phyloP scores from a whole-genome alignment of 2,329 filamentous ascomycete genomes.

The Calonectria henricotiae region DNA sequence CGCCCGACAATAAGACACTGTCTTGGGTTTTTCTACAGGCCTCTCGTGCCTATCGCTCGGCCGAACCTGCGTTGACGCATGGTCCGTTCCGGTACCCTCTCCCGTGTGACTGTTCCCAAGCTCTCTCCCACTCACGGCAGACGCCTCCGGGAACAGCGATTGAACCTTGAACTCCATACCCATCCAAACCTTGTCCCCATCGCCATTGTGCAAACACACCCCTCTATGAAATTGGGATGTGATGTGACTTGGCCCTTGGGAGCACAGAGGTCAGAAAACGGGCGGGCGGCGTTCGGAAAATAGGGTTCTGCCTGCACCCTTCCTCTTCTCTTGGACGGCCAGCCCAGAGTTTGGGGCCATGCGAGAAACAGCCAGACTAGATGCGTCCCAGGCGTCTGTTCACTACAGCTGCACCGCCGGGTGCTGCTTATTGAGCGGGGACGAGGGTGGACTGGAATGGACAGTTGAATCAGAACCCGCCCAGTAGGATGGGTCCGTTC shows the following conservation, averaged over 20 bases:
- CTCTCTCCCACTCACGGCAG: not conserved
- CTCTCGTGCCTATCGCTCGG: conserved; percentile 18
- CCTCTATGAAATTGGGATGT: not conserved
- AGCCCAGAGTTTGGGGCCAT: conserved; percentile 26
- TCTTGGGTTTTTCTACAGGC: conserved; percentile 14
- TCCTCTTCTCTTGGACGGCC: not conserved
- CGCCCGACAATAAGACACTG: conserved; percentile 18
- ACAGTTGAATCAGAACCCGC: conserved; percentile 29
- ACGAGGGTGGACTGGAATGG: conserved; percentile 32
- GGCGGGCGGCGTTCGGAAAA: conserved; percentile 9
- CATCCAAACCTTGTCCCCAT: conserved; percentile 17
- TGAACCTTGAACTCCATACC: conserved; percentile 11
- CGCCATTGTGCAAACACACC: not conserved
- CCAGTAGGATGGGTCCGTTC: conserved; percentile 17
- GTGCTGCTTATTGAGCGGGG: conserved; percentile 26
- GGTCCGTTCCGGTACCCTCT: conserved; percentile 13
- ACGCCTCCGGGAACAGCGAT: conserved; percentile 31
- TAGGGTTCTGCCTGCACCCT: conserved; percentile 26
- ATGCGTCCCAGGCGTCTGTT: conserved; percentile 10
- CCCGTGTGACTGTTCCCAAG: not conserved
- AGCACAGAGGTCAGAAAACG: conserved; percentile 5
- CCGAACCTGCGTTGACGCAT: conserved; percentile 10
- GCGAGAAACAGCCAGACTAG: conserved; percentile 30
- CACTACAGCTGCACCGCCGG: conserved; percentile 20
- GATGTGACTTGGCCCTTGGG: not conserved